Base-by-base conservation (phyloP, 306 rosid genomes). In the Erythrophleum fordii region DNA sequence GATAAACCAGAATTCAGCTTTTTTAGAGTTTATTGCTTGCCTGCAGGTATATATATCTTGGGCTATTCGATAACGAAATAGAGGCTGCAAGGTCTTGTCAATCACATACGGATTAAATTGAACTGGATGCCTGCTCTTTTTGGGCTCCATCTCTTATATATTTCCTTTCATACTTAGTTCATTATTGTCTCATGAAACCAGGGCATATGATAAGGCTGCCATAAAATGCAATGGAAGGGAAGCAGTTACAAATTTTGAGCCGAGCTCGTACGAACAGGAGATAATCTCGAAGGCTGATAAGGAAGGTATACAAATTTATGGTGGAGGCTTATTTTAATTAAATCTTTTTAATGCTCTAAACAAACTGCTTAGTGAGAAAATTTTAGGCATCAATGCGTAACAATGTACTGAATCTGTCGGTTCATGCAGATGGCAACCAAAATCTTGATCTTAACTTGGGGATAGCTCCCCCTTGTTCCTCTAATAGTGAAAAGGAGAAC, bases 151-250 rank as follows among this genome's bases (percentile, higher is more conserved):
- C 72, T 61, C 56, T 44, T 39, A 31, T 68, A 13, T 61, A 13
- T 75, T 75, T 51, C 69, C 12, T 66, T 52, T 46, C 35, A 2
- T 61, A n/a, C 67, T 59, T 77, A 22, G 59, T 45, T 41, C 48
- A 25, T 72, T 11, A 3, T 56, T 23, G 35, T 81, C 55, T 72
- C 41, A 69, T 78, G 67, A 58, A 72, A 84, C 73, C 82, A 92
- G 98, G 84, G 97, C 97, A 2, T 94, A 94, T 84, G 98, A 94
- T 84, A 87, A 77, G 91, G 98, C 98, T 80, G 97, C 98, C 71
- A 86, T 94, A 61, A 89, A 86, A 78, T 87, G 89, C 89, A 91
- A 86, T 85, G 96, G 97, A 72, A 88, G 84, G 80, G 98, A 94
- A 73, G 97, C 96, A 1, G 96, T 92, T 28, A 94, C 98, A 69